Evolutionary conservation across 169 alveolate genomes (phyloP), one percentile per base, ranked within the genome.

Genomic region (Cystoisospora suis): DNA sequence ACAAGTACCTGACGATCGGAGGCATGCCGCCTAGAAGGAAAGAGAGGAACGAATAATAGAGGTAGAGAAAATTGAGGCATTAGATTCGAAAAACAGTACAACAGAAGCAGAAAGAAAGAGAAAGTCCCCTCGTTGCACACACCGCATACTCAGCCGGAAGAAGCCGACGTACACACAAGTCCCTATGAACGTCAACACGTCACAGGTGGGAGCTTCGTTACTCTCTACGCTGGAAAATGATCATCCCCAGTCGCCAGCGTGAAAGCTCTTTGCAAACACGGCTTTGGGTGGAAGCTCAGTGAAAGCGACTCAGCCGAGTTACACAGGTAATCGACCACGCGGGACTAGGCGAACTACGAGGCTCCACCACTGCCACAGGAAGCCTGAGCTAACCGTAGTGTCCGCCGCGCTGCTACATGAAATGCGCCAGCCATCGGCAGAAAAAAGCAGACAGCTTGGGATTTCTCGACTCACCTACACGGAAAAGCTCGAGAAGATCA

Each of bases 1-100:
- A 99, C 89, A 99, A 92, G 91, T 98, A 98, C 91, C 98, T 98
- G 70, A 99, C 97, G 90, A 98, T 99, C 40, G 99, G 99, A 46
- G 99, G 93, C 36, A 6, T 34, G n/a, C 93, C 93, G 1, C 93
- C 93, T 89, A 65, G 46, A 81, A 36, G 23, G 65, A 53, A 53
- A 53, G 23, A 12, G 65, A 53, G 23, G 65, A 53, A 53, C 12
- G 23, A 53, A 23, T 15, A 53, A 23, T 15, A 53, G 65, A 53
- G 65, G 23, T 53, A 23, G 65, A 23, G 23, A 23, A 53, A 53
- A 23, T 15, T 15, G 23, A 53, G 29, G 65, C 23, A 53, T 23
- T 12, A 23, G 23, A 15, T 53, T 12, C 23, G 65, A 53, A 53
- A 23, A 23, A 53, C 12, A 53, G 23, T 12, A 23, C 12, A 15